phyloP scores from a whole-genome alignment of 768 basidiomycete genomes.

The Coprinopsis cinerea region DNA sequence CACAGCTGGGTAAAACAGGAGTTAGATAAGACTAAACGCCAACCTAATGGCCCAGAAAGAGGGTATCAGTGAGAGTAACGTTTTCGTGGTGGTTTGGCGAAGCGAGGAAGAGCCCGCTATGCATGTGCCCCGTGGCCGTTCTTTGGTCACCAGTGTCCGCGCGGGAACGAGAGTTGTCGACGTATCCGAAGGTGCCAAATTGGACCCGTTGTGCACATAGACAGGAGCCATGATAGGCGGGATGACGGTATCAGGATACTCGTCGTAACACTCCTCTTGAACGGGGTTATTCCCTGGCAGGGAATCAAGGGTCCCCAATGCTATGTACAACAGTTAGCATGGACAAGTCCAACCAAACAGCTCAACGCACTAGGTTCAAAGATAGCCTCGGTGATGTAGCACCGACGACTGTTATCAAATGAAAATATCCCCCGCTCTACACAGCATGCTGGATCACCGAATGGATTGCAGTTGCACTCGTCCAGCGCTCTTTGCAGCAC shows the following conservation, averaged over 20 bases:
- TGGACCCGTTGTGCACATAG: conserved; percentile 9
- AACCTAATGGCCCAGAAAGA: no score
- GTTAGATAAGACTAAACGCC: no score
- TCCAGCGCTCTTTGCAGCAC: conserved; percentile 40
- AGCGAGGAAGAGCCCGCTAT: not conserved
- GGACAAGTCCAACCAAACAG: not conserved
- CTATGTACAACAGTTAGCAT: not conserved
- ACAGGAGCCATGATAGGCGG: conserved; percentile 7
- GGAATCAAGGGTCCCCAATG: conserved; percentile 1
- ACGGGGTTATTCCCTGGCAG: conserved; percentile 11
- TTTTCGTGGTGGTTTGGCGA: not conserved
- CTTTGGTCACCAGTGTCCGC: not conserved
- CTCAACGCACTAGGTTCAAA: conserved; percentile 27
- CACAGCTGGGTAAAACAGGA: no score
- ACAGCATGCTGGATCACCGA: conserved; percentile 29
- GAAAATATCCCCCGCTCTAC: conserved; percentile 28
- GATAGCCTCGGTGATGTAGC: conserved; percentile 29
- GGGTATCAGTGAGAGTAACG: not conserved
- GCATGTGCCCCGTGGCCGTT: conserved; percentile 7
- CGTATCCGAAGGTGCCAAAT: not conserved
- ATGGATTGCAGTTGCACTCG: conserved; percentile 32
- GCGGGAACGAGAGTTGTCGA: not conserved
- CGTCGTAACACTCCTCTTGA: conserved; percentile 9
- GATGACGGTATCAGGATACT: not conserved
- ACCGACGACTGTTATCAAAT: conserved; percentile 23